These are phyloP conservation scores for Dillenia turbinata DNA, from an alignment of 164 flowering plant species.

Conservation along the genomic window DNA sequence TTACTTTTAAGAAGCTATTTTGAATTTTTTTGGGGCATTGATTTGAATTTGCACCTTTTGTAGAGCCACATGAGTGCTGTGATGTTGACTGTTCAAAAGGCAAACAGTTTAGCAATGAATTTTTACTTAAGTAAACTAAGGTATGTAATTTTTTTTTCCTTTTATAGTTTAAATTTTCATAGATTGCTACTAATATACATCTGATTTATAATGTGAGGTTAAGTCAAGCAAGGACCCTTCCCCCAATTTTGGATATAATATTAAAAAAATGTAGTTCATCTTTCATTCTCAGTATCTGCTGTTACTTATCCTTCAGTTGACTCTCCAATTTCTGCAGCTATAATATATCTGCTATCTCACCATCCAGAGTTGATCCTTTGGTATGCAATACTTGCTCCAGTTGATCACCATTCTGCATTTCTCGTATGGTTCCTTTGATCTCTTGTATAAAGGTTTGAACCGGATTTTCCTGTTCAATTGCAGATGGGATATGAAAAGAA, in stretches of 20 bases:
- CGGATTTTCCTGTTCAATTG: slow-evolving; percentile 9
- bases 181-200: no score
- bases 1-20: background rate
- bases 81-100: slow-evolving; percentile 86
- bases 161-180: no score
- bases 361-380: slow-evolving; percentile 73
- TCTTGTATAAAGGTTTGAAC: background rate
- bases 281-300: no score
- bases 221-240: no score
- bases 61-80: slow-evolving; percentile 84
- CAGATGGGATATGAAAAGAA: slow-evolving; percentile 59
- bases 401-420: background rate
- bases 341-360: slow-evolving; percentile 58
- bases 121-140: slow-evolving; percentile 67
- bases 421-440: background rate
- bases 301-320: no score
- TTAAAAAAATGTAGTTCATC: no score
- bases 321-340: slow-evolving; percentile 41
- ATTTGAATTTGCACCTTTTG: slow-evolving; percentile 7
- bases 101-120: slow-evolving; percentile 58
- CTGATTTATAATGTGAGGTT: no score
- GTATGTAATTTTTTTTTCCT: slow-evolving; percentile 27
- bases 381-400: slow-evolving; percentile 20
- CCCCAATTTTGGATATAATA: no score
- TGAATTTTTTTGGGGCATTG: background rate